A percentile compares a stretch with the other conserved stretches of the same genome.
phyloP scores from a whole-genome alignment of 768 basidiomycete genomes.

The Leccinellum albellum region DNA sequence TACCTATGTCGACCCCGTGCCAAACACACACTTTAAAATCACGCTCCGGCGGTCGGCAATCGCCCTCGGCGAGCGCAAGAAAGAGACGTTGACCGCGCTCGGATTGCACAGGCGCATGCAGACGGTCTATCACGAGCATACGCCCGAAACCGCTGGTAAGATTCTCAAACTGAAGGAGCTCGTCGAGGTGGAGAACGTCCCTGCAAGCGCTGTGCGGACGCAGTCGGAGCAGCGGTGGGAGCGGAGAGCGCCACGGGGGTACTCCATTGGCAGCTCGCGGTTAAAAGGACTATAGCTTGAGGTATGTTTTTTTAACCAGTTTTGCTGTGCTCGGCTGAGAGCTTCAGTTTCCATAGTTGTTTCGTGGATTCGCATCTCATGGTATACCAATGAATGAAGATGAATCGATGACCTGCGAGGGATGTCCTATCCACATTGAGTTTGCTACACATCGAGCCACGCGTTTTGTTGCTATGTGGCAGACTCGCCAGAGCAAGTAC shows the following conservation, averaged over 20 bases:
- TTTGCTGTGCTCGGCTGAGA: not conserved
- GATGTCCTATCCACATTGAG: no score
- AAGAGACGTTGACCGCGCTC: conserved; percentile 75
- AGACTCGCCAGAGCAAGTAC: not conserved
- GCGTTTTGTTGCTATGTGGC: no score
- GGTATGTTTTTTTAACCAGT: conserved; percentile 4
- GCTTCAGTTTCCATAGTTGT: not conserved
- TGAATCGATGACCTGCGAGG: no score
- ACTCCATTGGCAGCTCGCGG: conserved; percentile 45
- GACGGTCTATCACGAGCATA: conserved; percentile 76
- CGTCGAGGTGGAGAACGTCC: conserved; percentile 83
- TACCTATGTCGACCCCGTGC: conserved; percentile 10
- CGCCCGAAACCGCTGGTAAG: conserved; percentile 75
- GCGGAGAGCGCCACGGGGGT: conserved; percentile 66
- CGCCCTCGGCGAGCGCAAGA: conserved; percentile 66
- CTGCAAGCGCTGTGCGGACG: conserved; percentile 58
- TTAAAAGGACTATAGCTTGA: conserved; percentile 17
- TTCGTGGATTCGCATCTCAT: not conserved
- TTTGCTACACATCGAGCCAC: not conserved
- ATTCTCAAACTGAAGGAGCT: conserved; percentile 88
- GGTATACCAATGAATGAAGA: not conserved
- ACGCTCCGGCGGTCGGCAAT: conserved; percentile 87
- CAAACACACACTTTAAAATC: conserved; percentile 80
- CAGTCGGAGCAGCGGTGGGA: conserved; percentile 65
- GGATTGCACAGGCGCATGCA: conserved; percentile 66